Conservation (phyloP, 2,329 filamentous ascomycete species). For the Colletotrichum somersetense region DNA sequence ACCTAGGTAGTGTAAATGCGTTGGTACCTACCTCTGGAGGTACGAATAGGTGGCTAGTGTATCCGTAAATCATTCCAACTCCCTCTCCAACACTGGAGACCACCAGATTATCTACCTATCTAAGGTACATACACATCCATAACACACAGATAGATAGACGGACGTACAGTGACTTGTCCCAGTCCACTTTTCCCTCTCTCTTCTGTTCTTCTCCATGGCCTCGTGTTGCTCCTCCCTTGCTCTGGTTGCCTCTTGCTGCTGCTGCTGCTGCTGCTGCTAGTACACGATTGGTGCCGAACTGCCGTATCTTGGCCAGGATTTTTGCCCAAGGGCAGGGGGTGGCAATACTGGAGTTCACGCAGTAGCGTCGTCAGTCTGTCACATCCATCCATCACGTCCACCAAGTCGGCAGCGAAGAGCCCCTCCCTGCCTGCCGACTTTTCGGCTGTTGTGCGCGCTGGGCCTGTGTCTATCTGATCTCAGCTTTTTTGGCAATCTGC, state of each 20-base stretch:
- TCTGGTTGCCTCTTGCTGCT: background rate
- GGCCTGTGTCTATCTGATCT: slow-evolving; percentile 18
- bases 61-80: background rate
- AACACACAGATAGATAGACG: background rate
- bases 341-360: background rate
- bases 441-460: slow-evolving; percentile 12
- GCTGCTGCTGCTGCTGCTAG: background rate
- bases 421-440: slow-evolving; percentile 23
- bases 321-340: background rate
- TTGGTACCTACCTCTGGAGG: too few relatives aligned
- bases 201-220: background rate
- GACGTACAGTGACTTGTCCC: background rate
- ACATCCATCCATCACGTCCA: slow-evolving; percentile 11
- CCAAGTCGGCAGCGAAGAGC: slow-evolving; percentile 12
- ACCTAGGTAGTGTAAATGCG: too few relatives aligned
- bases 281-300: background rate
- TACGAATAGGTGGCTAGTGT: too few relatives aligned
- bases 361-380: background rate
- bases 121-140: background rate
- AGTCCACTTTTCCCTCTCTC: background rate
- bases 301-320: slow-evolving; percentile 5
- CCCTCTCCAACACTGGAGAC: background rate
- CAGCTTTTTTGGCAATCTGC: slow-evolving; percentile 35
- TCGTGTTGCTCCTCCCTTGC: background rate
- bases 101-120: too few relatives aligned